These are phyloP conservation scores for Hypomontagnella monticulosa DNA, from an alignment of 495 filamentous ascomycete species.

Conservation along the genomic window DNA sequence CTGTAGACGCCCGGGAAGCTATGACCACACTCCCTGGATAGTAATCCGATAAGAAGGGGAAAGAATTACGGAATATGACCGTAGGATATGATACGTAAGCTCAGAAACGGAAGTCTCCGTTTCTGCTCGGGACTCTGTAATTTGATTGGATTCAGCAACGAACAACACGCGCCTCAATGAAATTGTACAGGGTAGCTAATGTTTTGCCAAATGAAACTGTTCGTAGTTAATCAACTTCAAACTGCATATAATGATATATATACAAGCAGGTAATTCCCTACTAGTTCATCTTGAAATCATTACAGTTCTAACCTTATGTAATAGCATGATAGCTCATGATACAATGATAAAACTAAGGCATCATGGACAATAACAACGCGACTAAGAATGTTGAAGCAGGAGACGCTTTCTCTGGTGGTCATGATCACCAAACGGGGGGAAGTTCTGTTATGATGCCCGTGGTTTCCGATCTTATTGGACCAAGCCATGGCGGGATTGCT, in stretches of 20 bases:
- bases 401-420: not conserved
- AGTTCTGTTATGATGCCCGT: constrained; percentile 20
- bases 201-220: not conserved
- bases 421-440: constrained; percentile 13
- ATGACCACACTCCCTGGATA: not conserved
- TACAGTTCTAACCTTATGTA: not conserved
- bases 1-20: not conserved
- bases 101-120: no score
- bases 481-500: constrained; percentile 4
- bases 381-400: constrained; percentile 1
- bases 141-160: not conserved
- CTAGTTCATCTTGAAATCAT: no score
- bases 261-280: no score
- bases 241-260: no score
- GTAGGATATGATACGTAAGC: no score
- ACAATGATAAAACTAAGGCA: constrained; percentile 2
- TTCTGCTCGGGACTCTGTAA: not conserved
- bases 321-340: constrained; percentile 10
- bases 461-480: constrained; percentile 31
- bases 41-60: no score
- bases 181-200: not conserved
- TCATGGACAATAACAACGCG: constrained; percentile 20
- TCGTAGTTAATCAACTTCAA: no score
- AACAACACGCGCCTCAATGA: not conserved
- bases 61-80: no score